Evolutionary conservation across 495 filamentous ascomycete species (phyloP).

Genomic region (Penicillium coffeae): DNA sequence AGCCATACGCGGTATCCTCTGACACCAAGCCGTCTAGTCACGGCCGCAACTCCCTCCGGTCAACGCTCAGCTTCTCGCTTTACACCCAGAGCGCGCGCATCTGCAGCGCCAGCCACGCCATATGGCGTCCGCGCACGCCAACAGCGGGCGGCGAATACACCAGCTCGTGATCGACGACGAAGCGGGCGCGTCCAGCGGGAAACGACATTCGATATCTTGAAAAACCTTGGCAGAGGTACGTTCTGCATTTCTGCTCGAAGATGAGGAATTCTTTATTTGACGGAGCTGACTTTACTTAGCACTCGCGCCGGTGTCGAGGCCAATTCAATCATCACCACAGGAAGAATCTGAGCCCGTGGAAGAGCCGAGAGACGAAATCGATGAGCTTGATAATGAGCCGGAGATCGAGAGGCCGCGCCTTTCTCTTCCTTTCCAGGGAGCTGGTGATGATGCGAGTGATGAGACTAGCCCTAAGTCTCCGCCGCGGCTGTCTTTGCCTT

Average conservation of each 20-base stretch:
- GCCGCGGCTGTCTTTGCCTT: constrained; percentile 55
- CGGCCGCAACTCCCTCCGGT: constrained; percentile 28
- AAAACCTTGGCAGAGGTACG: constrained; percentile 59
- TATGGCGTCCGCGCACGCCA: constrained; percentile 70
- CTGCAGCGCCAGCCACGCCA: constrained; percentile 57
- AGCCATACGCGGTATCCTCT: constrained; percentile 32
- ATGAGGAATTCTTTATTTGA: no score
- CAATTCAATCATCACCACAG: constrained; percentile 57
- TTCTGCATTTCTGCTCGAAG: neutral
- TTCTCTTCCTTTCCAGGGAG: constrained; percentile 64
- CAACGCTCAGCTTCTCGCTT: constrained; percentile 35
- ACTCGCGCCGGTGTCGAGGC: constrained; percentile 56
- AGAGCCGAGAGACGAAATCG: constrained; percentile 37
- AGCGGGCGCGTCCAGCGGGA: constrained; percentile 67
- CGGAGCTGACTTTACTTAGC: constrained; percentile 21
- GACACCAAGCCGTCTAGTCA: constrained; percentile 38
- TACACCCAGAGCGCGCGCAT: constrained; percentile 33
- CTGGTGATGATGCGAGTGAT: constrained; percentile 42
- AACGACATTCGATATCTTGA: constrained; percentile 68
- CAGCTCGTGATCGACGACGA: constrained; percentile 60
- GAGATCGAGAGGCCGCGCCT: constrained; percentile 61
- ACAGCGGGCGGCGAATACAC: constrained; percentile 72
- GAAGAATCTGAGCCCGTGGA: constrained; percentile 23
- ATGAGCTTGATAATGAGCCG: constrained; percentile 62
- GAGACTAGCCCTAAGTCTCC: constrained; percentile 45